Conservation (phyloP, 139 green algal species). For the Volvox africanus region DNA sequence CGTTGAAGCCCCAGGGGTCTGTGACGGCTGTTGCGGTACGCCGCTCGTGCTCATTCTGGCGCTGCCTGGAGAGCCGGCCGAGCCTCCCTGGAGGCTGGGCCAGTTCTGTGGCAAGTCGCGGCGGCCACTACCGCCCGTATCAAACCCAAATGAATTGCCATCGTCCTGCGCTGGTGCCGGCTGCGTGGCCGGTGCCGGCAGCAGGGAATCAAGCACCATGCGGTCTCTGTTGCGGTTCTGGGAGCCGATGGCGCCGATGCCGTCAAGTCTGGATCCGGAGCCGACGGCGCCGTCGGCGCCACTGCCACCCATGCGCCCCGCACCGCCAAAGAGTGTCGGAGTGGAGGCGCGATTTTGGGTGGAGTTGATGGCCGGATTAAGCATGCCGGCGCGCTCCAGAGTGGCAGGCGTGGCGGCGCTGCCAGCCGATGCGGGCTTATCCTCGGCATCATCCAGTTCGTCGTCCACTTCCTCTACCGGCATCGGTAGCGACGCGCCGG, state of each 20-base stretch:
- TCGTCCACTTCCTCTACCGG: slow-evolving; percentile 12
- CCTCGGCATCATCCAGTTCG: neutral
- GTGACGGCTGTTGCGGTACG: neutral
- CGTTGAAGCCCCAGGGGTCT: neutral
- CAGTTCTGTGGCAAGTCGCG: slow-evolving; percentile 1
- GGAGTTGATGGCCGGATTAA: neutral
- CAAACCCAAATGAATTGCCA: neutral
- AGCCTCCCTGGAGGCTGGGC: neutral
- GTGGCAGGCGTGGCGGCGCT: slow-evolving; percentile 26
- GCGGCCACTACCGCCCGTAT: neutral
- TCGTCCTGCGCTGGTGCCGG: neutral
- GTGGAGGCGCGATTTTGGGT: neutral
- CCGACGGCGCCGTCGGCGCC: too few species aligned
- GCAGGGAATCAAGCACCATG: neutral
- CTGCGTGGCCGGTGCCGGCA: neutral
- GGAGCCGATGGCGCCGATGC: neutral
- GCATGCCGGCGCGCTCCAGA: slow-evolving; percentile 19
- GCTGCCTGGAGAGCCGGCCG: neutral
- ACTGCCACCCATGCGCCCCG: neutral
- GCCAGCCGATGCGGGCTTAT: slow-evolving; percentile 33
- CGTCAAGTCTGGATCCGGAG: neutral
- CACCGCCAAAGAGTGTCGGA: neutral
- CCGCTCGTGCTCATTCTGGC: slow-evolving; percentile 25
- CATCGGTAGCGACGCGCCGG: slow-evolving; percentile 16
- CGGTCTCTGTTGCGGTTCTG: neutral